Evolutionary conservation across 2,329 filamentous ascomycete genomes (phyloP).

Genomic region (Trichoderma harzianum): DNA sequence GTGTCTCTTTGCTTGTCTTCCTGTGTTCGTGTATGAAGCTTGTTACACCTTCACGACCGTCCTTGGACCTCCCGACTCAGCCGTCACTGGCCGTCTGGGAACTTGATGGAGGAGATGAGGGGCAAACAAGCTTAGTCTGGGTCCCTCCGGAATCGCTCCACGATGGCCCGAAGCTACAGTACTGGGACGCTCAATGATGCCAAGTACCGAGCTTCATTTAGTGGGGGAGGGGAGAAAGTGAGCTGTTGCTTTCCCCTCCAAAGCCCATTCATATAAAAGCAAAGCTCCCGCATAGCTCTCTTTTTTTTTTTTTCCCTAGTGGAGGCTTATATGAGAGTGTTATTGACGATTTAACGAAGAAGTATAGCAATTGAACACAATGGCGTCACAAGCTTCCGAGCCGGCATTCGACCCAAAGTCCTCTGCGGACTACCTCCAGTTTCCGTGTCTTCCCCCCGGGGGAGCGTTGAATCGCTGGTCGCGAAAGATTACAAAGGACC

Average conservation of each 20-base stretch:
- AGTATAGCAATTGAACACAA: constrained; percentile 17
- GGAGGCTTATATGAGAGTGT: background rate
- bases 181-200: background rate
- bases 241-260: background rate
- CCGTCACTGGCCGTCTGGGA: background rate
- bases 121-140: background rate
- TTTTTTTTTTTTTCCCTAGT: background rate
- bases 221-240: background rate
- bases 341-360: background rate
- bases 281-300: background rate
- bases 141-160: constrained; percentile 5
- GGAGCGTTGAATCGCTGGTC: constrained; percentile 79
- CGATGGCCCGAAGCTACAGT: background rate
- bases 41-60: background rate
- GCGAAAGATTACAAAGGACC: constrained; percentile 71
- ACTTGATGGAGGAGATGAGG: background rate
- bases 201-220: background rate
- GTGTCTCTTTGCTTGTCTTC: background rate
- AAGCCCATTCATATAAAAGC: background rate
- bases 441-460: constrained; percentile 49
- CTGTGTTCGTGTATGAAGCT: background rate
- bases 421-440: constrained; percentile 52
- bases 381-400: constrained; percentile 26
- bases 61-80: background rate
- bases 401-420: constrained; percentile 42